Base-by-base conservation (phyloP, 306 rosid genomes). In the Elaeagnus macrophylla region DNA sequence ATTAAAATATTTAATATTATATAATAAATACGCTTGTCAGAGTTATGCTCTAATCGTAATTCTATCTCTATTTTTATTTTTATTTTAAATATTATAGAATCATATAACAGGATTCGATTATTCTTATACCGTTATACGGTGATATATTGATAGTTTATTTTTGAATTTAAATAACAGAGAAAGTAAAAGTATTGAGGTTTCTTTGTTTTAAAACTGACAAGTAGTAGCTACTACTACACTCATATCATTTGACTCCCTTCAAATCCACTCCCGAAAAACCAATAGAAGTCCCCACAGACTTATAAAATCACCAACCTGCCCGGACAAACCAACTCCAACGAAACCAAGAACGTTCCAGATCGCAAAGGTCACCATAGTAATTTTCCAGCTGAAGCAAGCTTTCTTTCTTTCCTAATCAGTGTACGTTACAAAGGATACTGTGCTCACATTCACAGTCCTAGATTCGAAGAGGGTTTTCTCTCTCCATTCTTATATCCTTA, bases 171-270 rank as follows among this genome's bases (percentile, higher is more conserved):
- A 38, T n/a, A 8, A 46, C 12, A 47, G 47, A 47, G 13, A 25
- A 57, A 45, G 7, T 6, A 5, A 45, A 8, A 45, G 6, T 7
- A 60, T 47, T 5, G 10, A 14, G 16, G 13, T 50, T 61, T 41
- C 76, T 71, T 68, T 59, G 62, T 57, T 71, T 82, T 74, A 51
- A 72, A 79, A 73, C 73, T 39, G 60, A 67, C 60, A 46, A 64
- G 77, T 72, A 78, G 84, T 79, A 65, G 84, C 72, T 75, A 61
- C 83, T 73, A 72, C 83, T 71, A 43, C 69, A 60, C 69, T 68
- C 61, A 67, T 64, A 35, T 49, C n/a, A 0, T 15, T n/a, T 59
- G 18, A 58, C 57, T 69, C 59, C 75, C 78, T 73, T 64, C 43
- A 47, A 74, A 72, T 69, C 67, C 64, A 72, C 66, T 66, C 54